Evolutionary conservation across 352 stramenopile species (phyloP).

Genomic region (Pythium periplocum): DNA sequence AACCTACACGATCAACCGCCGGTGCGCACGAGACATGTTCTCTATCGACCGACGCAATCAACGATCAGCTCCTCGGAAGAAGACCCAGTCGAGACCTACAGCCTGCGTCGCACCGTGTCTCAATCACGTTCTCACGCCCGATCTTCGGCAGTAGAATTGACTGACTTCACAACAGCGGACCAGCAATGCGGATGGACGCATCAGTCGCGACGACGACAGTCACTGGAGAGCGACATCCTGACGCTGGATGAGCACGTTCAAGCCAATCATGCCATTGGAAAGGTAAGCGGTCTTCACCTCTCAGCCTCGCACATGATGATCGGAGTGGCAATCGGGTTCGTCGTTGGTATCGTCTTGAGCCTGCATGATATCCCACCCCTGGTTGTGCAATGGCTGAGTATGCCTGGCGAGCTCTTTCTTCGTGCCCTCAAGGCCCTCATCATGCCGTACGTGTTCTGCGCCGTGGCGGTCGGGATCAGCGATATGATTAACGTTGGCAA

Average conservation of each 20-base stretch:
- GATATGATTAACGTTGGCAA: conserved; percentile 78
- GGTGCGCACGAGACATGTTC: neutral
- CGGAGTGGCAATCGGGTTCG: conserved; percentile 41
- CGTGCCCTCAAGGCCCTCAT: conserved; percentile 71
- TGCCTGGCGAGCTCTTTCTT: conserved; percentile 73
- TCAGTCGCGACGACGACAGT: neutral
- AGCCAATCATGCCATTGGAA: too few relatives aligned
- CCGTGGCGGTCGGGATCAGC: conserved; percentile 63
- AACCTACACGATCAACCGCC: neutral
- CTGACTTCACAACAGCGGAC: neutral
- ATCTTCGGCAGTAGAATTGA: neutral
- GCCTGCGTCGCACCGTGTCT: neutral
- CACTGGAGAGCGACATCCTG: neutral
- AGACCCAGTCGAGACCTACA: neutral
- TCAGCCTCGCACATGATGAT: conserved; percentile 51
- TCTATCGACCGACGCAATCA: neutral
- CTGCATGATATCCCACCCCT: conserved; percentile 36
- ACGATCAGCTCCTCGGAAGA: neutral
- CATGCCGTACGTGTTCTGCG: conserved; percentile 80
- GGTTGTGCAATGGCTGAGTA: conserved; percentile 45
- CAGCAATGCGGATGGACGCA: neutral
- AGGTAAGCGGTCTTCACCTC: conserved; percentile 31
- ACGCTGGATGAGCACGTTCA: too few relatives aligned
- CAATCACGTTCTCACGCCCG: neutral
- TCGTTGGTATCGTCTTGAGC: conserved; percentile 41